Evolutionary conservation across 495 filamentous ascomycete species (phyloP), one percentile per base, ranked within the genome.

Genomic region (Aspergillus affinis): DNA sequence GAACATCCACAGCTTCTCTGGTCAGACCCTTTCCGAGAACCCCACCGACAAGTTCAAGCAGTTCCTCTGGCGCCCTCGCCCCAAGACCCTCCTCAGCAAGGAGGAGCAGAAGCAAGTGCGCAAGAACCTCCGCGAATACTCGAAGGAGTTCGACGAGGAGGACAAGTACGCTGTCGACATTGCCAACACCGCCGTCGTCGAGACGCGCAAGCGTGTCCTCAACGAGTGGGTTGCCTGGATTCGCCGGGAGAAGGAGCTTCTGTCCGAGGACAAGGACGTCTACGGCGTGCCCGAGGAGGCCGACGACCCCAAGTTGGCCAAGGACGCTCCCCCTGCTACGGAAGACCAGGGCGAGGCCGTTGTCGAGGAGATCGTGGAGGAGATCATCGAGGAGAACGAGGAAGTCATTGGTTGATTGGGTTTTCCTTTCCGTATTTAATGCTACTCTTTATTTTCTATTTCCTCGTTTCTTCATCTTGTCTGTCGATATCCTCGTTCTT

Each of bases 91-190:
- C 54, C 89, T 98, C 57, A 85, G 84, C 76, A 92, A 91, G 74
- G 91, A 97, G 64, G 92, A 97, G 81, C 93, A 97, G 81, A 96
- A 97, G 82, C 82, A 88, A 66, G 91, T 97, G 69, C 95, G 95
- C 78, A 96, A 96, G 86, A 98, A 97, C 79, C 88, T 98, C 49
- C 89, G 93, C 49, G 94, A 98, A 76, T 98, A 96, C 85, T 90
- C 86, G 70, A 89, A 89, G 73, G 78, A 91, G 57, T 98, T 98
- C 78, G 95, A 98, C 60, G 90, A 94, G 76, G 90, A 97, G 74
- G 94, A 98, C 74, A 85, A 87, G 64, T 91, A 92, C 63, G 91
- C 92, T 64, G 91, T 91, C 73, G 90, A 90, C 64, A 91, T 90
- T 57, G 94, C 93, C 67, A 93, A 97, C 77, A 86, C 92, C 51